Evolutionary conservation across 1,284 basidiomycete species (phyloP), one percentile per base, ranked within the genome.

Genomic region (Phlebopus sp.): DNA sequence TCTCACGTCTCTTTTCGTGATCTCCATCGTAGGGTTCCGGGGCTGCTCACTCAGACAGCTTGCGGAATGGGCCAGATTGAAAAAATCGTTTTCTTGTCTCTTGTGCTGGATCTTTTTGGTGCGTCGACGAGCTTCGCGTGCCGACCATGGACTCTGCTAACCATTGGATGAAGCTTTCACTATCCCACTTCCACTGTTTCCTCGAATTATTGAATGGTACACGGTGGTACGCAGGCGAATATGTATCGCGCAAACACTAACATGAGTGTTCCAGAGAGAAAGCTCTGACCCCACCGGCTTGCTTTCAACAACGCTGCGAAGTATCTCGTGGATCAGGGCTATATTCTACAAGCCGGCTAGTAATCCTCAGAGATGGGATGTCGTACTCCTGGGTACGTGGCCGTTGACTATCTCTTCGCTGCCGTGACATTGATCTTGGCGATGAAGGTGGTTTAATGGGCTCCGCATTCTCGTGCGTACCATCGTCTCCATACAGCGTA

Each of bases 121-220:
- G 55, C 52, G 14, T 19, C 27, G 8, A 5, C 10, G 9, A 15
- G 8, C 34, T 46, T 44, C 13, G 14, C 25, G 11, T n/a, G 10
- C 7, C 10, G 11, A 10, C 13, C 34, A 11, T 13, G 15, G 25
- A 14, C 17, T n/a, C n/a, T n/a, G n/a, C 17, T 63, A 50, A 59
- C 46, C 41, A 46, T 44, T 44, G 18, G 37, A 44, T 42, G 31
- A 59, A 84, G 91, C 92, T 11, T 95, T 94, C 67, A 95, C 92
- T n/a, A 90, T 95, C 37, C 92, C 92, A n/a, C 75, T 95, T 27
- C 92, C 92, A 29, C 79, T 95, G 34, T 95, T 95, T 68, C 92
- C 92, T 38, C 81, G 92, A 36, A 75, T 92, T 44, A 88, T 92
- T 43, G 87, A 92, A 70, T 95, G 90, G 90, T 95, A 92, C 63